A percentile compares a stretch with the other conserved stretches of the same genome.
Conservation (phyloP, 2,329 filamentous ascomycete genomes). For the Aschersonia sp. region DNA sequence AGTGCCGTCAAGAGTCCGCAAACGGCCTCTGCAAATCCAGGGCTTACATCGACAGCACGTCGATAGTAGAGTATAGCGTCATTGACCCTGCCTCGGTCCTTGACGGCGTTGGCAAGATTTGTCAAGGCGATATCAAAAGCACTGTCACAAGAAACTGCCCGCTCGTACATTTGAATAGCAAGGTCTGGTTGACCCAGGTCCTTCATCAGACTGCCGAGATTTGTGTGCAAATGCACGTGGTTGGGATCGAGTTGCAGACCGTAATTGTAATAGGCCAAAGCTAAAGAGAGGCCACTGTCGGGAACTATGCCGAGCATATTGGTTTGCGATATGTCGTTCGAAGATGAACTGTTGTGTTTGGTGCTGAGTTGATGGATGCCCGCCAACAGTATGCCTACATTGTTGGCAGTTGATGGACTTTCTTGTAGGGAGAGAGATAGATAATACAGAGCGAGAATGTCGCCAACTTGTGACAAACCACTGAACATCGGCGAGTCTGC, state of each 20-base stretch:
- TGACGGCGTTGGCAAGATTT: slow-evolving; percentile 93
- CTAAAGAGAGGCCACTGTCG: slow-evolving; percentile 77
- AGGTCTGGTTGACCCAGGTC: slow-evolving; percentile 87
- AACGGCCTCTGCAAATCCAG: slow-evolving; percentile 91
- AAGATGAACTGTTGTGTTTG: slow-evolving; percentile 10
- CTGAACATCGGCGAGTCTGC: slow-evolving; percentile 38
- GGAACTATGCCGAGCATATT: slow-evolving; percentile 65
- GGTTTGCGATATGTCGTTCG: slow-evolving; percentile 9
- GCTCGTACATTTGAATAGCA: slow-evolving; percentile 94
- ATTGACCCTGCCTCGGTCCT: slow-evolving; percentile 82
- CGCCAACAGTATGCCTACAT: slow-evolving; percentile 92
- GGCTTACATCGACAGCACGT: slow-evolving; percentile 79
- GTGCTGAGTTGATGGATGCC: slow-evolving; percentile 61
- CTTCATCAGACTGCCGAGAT: slow-evolving; percentile 86
- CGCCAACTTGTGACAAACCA: slow-evolving; percentile 64
- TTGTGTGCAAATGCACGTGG: slow-evolving; percentile 94
- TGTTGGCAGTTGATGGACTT: slow-evolving; percentile 94
- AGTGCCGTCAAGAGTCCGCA: slow-evolving; percentile 89
- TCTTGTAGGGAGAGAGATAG: slow-evolving; percentile 87
- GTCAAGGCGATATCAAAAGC: slow-evolving; percentile 94
- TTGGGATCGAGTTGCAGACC: slow-evolving; percentile 73
- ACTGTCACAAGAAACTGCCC: slow-evolving; percentile 82
- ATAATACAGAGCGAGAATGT: slow-evolving; percentile 92
- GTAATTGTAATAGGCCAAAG: slow-evolving; percentile 90
- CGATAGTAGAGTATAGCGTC: slow-evolving; percentile 90